Evolutionary conservation across 1,284 basidiomycete species (phyloP), one percentile per base, ranked within the genome.

Genomic region (Somion occarium): DNA sequence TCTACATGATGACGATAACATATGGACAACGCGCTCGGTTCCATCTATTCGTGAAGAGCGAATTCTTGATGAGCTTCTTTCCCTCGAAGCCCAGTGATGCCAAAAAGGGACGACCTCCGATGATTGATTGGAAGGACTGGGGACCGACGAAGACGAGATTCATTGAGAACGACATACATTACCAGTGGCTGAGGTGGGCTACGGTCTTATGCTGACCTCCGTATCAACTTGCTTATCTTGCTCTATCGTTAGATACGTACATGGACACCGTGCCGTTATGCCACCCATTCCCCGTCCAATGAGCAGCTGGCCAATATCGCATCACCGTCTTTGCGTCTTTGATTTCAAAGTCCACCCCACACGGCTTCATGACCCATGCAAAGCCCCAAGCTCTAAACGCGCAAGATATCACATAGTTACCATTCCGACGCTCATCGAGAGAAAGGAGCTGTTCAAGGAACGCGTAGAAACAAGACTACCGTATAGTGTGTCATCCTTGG

Each of bases 51-150:
- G 54, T 75, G 38, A 71, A 72, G 41, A 71, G 71, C 46, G 58
- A 59, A 24, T 59, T 63, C 30, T 60, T 76, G 39, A 57, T 71
- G 38, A 52, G 53, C 3, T 69, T 65, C 49, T 20, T 73, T n/a
- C 52, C 59, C 3, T 41, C 38, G 0, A 43, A 48, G 3, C 9
- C 18, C 3, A 53, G 38, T 1, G 9, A 9, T 45, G n/a, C 19
- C 48, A 38, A 24, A 41, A 20, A 34, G 22, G 22, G 53, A 19
- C 38, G 47, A 30, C 24, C 53, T 23, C 19, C 46, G 25, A 38
- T 46, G 22, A 56, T 71, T 5, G 55, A 58, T 0, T 82, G 79
- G 79, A 51, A 63, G 0, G 60, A 64, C 7, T 82, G 80, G 80
- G 80, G 78, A 1, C 69, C 64, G 2, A 37, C 45, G 11, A 60